These are phyloP conservation scores for Ophiocordyceps camponoti-saundersi DNA, from an alignment of 2,329 filamentous ascomycete species.

Conservation along the genomic window DNA sequence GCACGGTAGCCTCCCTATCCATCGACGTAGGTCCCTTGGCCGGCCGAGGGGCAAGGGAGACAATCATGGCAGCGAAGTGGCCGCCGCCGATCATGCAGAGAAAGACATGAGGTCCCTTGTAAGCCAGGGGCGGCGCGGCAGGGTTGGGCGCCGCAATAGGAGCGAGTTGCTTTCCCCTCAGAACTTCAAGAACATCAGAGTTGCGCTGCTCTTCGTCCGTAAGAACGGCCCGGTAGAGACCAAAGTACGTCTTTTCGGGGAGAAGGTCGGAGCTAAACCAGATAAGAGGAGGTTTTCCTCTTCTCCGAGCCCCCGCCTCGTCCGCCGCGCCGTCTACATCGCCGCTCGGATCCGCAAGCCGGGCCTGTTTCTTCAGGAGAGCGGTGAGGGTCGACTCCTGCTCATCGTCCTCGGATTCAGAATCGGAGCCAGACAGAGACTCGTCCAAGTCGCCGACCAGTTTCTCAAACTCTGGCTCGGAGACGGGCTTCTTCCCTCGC, in stretches of 20 bases:
- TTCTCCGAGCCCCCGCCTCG: conserved; percentile 27
- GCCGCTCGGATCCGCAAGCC: conserved; percentile 38
- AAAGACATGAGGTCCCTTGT: conserved; percentile 73
- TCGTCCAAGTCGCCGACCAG: conserved; percentile 77
- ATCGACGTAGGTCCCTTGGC: conserved; percentile 52
- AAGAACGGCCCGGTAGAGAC: conserved; percentile 73
- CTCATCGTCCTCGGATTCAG: conserved; percentile 51
- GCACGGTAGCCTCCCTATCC: conserved; percentile 70
- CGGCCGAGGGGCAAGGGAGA: conserved; percentile 68
- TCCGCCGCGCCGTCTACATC: conserved; percentile 30
- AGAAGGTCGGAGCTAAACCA: conserved; percentile 72
- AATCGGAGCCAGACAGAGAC: conserved; percentile 77
- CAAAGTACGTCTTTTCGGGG: conserved; percentile 64
- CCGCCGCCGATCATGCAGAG: conserved; percentile 97
- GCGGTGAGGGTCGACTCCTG: conserved; percentile 58
- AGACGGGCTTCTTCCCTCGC: conserved; percentile 52
- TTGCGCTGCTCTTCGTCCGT: conserved; percentile 51
- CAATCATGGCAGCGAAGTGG: conserved; percentile 93
- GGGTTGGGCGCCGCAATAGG: conserved; percentile 38
- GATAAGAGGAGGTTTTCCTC: conserved; percentile 57
- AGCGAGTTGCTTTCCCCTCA: conserved; percentile 62
- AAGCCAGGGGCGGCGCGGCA: conserved; percentile 34
- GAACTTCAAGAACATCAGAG: conserved; percentile 42
- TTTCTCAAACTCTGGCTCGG: conserved; percentile 73
- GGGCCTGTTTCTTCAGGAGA: conserved; percentile 70